phyloP scores from a whole-genome alignment of 176 grass and related monocot genomes.

The Bromus sterilis region DNA sequence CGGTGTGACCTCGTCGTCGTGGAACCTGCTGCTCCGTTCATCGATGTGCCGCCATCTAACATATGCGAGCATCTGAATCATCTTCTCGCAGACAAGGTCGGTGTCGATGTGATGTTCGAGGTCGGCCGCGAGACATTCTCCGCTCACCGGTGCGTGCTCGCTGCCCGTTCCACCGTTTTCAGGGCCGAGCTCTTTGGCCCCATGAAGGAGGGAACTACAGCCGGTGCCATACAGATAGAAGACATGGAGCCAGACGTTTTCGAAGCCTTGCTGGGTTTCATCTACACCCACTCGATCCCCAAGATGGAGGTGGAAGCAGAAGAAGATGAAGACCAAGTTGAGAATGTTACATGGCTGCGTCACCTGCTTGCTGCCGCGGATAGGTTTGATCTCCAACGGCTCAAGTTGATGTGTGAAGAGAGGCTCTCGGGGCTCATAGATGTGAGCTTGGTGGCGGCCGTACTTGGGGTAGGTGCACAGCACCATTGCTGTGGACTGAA shows the following conservation, averaged over 20 bases:
- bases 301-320: neutral
- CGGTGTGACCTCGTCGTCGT: neutral
- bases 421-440: neutral
- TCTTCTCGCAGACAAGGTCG: neutral
- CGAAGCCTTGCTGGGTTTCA: neutral
- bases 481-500: neutral
- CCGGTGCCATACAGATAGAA: slow-evolving; percentile 14
- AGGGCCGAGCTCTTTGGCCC: neutral
- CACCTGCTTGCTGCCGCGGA: neutral
- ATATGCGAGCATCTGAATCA: neutral
- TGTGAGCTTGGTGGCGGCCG: neutral
- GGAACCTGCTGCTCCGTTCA: neutral
- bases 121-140: slow-evolving; percentile 17
- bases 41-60: neutral
- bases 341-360: neutral
- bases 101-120: slow-evolving; percentile 7
- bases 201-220: slow-evolving; percentile 28
- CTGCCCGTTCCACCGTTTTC: neutral
- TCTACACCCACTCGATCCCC: neutral
- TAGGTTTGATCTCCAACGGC: slow-evolving; percentile 16
- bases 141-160: slow-evolving; percentile 22
- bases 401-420: slow-evolving; percentile 31
- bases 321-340: neutral
- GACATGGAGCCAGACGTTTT: slow-evolving; percentile 30
- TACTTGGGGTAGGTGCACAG: neutral